A percentile compares a stretch with the other conserved stretches of the same genome.
Evolutionary conservation across 768 basidiomycete genomes (phyloP).

Genomic region (Tricholoma saponaceum): DNA sequence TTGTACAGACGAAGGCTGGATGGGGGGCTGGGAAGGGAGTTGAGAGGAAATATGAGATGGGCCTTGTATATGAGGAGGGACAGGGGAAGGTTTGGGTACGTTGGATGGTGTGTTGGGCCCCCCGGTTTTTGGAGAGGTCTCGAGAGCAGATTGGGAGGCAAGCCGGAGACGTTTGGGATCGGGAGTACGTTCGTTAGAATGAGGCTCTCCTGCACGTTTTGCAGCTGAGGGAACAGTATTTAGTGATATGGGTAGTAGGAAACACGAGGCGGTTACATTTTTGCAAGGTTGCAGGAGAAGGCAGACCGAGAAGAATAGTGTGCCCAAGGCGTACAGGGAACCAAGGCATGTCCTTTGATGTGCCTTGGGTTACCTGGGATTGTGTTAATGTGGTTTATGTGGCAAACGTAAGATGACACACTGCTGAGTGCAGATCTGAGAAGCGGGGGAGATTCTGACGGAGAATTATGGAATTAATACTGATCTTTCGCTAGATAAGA

Average conservation of each 20-base stretch:
- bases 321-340: slow-evolving; percentile 48
- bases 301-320: slow-evolving; percentile 47
- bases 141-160: slow-evolving; percentile 16
- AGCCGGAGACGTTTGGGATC: slow-evolving; percentile 45
- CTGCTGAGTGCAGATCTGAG: slow-evolving; percentile 46
- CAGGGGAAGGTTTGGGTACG: slow-evolving; percentile 19
- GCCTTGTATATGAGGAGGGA: slow-evolving; percentile 19
- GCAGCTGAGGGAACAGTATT: slow-evolving; percentile 17
- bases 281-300: slow-evolving; percentile 25
- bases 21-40: background rate
- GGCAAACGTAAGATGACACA: slow-evolving; percentile 23
- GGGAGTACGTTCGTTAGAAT: slow-evolving; percentile 28
- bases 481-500: slow-evolving; percentile 50
- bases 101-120: slow-evolving; percentile 18
- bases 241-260: background rate
- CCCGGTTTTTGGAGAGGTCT: slow-evolving; percentile 19
- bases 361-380: slow-evolving; percentile 30
- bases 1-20: background rate
- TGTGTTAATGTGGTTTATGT: background rate
- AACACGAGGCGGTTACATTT: slow-evolving; percentile 16
- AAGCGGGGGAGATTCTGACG: slow-evolving; percentile 41
- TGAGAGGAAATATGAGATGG: slow-evolving; percentile 1
- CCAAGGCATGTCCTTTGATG: slow-evolving; percentile 43
- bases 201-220: slow-evolving; percentile 44
- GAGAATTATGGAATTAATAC: slow-evolving; percentile 48